Evolutionary conservation across 768 basidiomycete genomes (phyloP).

Genomic region (Collybia sp.): DNA sequence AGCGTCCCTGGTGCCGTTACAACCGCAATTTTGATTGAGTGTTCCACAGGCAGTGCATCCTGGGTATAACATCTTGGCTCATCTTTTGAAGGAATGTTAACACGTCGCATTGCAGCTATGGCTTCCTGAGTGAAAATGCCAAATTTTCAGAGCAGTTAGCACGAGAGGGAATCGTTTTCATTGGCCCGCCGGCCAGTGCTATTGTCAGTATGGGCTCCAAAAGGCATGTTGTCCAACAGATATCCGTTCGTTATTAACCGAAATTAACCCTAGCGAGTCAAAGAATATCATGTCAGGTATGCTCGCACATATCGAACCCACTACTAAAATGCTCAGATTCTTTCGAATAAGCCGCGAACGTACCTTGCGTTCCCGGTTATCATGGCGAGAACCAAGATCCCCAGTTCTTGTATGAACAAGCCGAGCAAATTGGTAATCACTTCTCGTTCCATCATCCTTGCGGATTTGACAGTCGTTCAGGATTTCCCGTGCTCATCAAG

Average conservation of each 20-base stretch:
- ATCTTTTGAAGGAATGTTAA: constrained; percentile 2
- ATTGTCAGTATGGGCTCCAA: constrained; percentile 96
- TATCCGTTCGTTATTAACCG: neutral
- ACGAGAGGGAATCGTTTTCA: constrained; percentile 81
- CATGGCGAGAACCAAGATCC: constrained; percentile 82
- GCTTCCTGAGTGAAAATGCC: constrained; percentile 91
- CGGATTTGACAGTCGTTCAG: constrained; percentile 23
- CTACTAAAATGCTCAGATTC: neutral
- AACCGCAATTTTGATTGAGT: constrained; percentile 1
- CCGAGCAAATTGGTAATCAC: constrained; percentile 59
- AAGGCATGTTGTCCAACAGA: constrained; percentile 36
- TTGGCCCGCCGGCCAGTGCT: constrained; percentile 84
- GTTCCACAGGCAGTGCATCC: constrained; percentile 81
- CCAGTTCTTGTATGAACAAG: constrained; percentile 60
- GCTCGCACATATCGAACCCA: constrained; percentile 9
- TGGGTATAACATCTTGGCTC: constrained; percentile 41
- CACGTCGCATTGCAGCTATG: constrained; percentile 46
- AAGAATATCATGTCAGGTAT: constrained; percentile 90
- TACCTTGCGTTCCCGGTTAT: constrained; percentile 94
- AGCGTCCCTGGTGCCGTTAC: constrained; percentile 9
- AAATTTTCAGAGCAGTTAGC: constrained; percentile 70
- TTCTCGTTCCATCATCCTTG: neutral
- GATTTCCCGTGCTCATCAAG: constrained; percentile 92
- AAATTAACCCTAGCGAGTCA: constrained; percentile 58
- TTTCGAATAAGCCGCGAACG: constrained; percentile 60